Evolutionary conservation across 805 yeast species (phyloP).

Genomic region (Wickerhamiella nectarea): DNA sequence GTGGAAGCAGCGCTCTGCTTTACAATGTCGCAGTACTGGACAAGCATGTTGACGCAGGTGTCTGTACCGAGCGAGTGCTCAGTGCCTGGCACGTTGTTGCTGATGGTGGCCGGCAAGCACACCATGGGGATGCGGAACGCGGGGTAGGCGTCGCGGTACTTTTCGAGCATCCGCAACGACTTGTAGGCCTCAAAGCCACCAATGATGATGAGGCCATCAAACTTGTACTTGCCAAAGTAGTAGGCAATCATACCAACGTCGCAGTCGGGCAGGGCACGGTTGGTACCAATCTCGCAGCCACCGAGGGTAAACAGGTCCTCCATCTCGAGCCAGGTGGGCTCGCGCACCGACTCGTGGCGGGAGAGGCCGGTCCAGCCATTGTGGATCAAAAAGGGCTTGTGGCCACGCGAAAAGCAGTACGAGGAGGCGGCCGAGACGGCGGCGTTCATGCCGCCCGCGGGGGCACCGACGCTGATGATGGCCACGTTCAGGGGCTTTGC

Average conservation of each 20-base stretch:
- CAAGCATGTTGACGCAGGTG: constrained; percentile 84
- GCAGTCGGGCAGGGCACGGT: constrained; percentile 66
- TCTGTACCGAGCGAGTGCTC: constrained; percentile 92
- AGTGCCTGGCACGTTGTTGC: constrained; percentile 98
- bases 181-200: constrained; percentile 98
- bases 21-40: constrained; percentile 86
- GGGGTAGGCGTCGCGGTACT: constrained; percentile 68
- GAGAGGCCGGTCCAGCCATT: constrained; percentile 89
- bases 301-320: constrained; percentile 82
- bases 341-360: constrained; percentile 71
- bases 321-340: constrained; percentile 69
- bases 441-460: constrained; percentile 91
- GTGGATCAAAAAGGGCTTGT: constrained; percentile 75
- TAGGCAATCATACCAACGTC: constrained; percentile 87
- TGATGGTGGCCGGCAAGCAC: constrained; percentile 86
- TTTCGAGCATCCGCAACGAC: constrained; percentile 67
- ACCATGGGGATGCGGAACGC: constrained; percentile 90
- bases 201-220: constrained; percentile 79
- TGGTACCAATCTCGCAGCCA: constrained; percentile 95
- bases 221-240: constrained; percentile 74
- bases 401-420: constrained; percentile 82
- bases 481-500: constrained; percentile 46
- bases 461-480: constrained; percentile 88
- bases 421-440: constrained; percentile 84
- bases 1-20: constrained; percentile 92